Conservation (phyloP, 768 basidiomycete genomes). For the Phallus indusiatus region DNA sequence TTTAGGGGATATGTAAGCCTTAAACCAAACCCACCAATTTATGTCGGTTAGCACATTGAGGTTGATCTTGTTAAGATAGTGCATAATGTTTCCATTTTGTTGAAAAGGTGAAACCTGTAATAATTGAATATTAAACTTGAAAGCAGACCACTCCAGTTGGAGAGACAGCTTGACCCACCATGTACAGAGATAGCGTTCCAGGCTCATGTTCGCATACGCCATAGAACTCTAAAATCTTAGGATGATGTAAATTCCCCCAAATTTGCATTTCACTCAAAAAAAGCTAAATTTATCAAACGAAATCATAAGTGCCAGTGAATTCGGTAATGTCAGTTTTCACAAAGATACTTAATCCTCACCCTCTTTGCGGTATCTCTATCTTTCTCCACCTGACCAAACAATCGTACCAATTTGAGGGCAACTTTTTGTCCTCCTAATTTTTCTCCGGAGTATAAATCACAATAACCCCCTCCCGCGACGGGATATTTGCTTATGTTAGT, state of each 20-base stretch:
- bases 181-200: constrained; percentile 8
- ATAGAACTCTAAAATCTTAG: constrained; percentile 11
- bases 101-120: constrained; percentile 16
- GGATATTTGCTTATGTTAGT: constrained; percentile 6
- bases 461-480: constrained; percentile 11
- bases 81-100: constrained; percentile 17
- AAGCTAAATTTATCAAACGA: neutral
- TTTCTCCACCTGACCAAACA: constrained; percentile 5
- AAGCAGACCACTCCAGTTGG: neutral
- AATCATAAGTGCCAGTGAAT: neutral
- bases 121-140: neutral
- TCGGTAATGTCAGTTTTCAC: neutral
- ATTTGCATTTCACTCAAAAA: constrained; percentile 8
- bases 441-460: constrained; percentile 11
- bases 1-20: neutral
- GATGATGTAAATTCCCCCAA: constrained; percentile 11
- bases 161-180: neutral
- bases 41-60: neutral
- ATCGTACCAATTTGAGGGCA: constrained; percentile 9
- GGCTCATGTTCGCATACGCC: constrained; percentile 10
- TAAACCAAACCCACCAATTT: neutral
- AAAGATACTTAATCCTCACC: neutral
- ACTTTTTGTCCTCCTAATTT: constrained; percentile 9
- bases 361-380: constrained; percentile 4
- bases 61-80: constrained; percentile 13